A percentile compares a stretch with the other conserved stretches of the same genome.
These are phyloP conservation scores for Pogostemon cablin DNA, from an alignment of 257 asterid species.

Conservation along the genomic window DNA sequence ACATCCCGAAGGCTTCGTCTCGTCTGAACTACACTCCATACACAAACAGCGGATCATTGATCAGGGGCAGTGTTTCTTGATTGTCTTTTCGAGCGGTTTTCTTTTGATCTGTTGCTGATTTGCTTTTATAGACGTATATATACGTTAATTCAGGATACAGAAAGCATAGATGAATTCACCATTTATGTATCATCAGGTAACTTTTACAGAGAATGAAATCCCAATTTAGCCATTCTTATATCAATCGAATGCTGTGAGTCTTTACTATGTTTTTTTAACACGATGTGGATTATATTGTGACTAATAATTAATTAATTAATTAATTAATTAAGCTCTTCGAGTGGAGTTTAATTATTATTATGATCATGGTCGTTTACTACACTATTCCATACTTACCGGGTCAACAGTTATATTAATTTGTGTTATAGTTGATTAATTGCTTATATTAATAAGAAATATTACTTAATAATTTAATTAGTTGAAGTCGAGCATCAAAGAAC, in stretches of 20 bases:
- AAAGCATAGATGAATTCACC: constrained; percentile 6
- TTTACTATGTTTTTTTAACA: too few species aligned
- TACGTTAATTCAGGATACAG: too few species aligned
- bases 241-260: too few species aligned
- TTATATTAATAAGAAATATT: too few species aligned
- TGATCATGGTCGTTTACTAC: too few species aligned
- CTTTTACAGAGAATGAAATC: too few species aligned
- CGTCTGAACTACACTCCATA: not conserved
- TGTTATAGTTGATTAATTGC: too few species aligned
- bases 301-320: constrained; percentile 9
- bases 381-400: constrained; percentile 3
- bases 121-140: not conserved
- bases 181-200: not conserved
- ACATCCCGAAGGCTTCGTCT: not conserved
- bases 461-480: too few species aligned
- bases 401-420: not conserved
- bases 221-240: too few species aligned
- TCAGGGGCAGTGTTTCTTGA: not conserved
- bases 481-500: too few species aligned
- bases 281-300: not conserved
- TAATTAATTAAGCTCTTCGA: not conserved
- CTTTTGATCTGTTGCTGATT: not conserved
- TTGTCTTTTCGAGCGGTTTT: not conserved
- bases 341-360: too few species aligned
- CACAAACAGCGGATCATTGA: not conserved